Conservation (phyloP, 768 basidiomycete genomes). For the Heimioporus sp. region DNA sequence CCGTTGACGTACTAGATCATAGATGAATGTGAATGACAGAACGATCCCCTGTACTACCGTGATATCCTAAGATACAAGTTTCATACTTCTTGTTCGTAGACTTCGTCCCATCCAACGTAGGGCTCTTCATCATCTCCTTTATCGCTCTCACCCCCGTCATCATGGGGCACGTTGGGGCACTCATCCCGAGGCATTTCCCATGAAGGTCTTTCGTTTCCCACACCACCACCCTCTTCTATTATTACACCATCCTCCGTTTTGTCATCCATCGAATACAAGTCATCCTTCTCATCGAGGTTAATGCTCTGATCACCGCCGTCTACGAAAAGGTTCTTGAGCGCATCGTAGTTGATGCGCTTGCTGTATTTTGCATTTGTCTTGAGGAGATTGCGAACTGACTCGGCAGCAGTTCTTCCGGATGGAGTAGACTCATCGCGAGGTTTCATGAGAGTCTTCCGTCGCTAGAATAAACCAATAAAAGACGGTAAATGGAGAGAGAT, state of each 20-base stretch:
- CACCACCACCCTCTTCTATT: conserved; percentile 40
- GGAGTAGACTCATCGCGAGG: conserved; percentile 74
- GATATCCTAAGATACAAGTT: neutral
- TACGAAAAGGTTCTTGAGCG: conserved; percentile 75
- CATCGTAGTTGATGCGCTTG: conserved; percentile 92
- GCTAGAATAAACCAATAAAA: conserved; percentile 38
- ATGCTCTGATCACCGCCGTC: conserved; percentile 31
- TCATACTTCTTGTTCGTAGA: conserved; percentile 72
- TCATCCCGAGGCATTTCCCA: conserved; percentile 18
- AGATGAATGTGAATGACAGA: no score
- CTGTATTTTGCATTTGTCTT: conserved; percentile 88
- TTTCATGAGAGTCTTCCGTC: conserved; percentile 61
- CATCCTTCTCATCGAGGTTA: conserved; percentile 41
- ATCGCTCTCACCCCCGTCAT: conserved; percentile 35
- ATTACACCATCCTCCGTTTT: conserved; percentile 41
- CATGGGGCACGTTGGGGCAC: conserved; percentile 4
- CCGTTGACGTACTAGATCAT: neutral
- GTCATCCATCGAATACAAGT: conserved; percentile 55
- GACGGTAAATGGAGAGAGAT: conserved; percentile 17
- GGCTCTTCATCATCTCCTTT: conserved; percentile 37
- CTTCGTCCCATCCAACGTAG: conserved; percentile 43
- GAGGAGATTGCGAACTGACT: conserved; percentile 48
- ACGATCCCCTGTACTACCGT: no score
- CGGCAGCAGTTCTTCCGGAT: conserved; percentile 33
- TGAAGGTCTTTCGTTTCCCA: conserved; percentile 32